These are phyloP conservation scores for Lepidium aucheri DNA, from an alignment of 345 rosid genomes.

Conservation along the genomic window DNA sequence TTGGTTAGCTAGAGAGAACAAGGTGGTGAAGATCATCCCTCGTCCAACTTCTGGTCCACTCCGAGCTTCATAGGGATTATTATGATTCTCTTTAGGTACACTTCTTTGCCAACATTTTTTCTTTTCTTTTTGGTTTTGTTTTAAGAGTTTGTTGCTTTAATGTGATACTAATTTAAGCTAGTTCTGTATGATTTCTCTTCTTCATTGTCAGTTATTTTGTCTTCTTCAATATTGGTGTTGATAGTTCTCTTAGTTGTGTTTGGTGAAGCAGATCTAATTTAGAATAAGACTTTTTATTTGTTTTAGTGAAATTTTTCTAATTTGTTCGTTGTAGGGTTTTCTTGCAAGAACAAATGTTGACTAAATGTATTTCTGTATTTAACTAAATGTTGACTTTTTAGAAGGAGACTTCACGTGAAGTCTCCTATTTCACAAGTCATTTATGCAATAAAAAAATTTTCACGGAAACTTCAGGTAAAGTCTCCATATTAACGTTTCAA, in stretches of 20 bases:
- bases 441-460: too few relatives aligned
- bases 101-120: conserved; percentile 2
- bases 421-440: too few relatives aligned
- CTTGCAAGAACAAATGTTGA: background rate
- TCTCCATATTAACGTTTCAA: too few relatives aligned
- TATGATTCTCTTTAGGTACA: conserved; percentile 61
- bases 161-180: background rate
- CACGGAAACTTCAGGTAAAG: too few relatives aligned
- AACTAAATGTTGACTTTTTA: too few relatives aligned
- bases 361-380: too few relatives aligned
- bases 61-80: conserved; percentile 97
- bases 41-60: too few relatives aligned
- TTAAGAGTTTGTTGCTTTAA: background rate
- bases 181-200: conserved; percentile 1
- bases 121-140: background rate
- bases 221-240: background rate
- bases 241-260: background rate
- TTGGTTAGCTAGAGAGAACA: too few relatives aligned
- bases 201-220: background rate
- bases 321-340: background rate
- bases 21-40: too few relatives aligned
- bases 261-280: conserved; percentile 11
- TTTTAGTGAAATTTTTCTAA: background rate
- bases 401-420: too few relatives aligned
- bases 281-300: background rate